phyloP scores from a whole-genome alignment of 805 yeast genomes.

The Candida germanica region DNA sequence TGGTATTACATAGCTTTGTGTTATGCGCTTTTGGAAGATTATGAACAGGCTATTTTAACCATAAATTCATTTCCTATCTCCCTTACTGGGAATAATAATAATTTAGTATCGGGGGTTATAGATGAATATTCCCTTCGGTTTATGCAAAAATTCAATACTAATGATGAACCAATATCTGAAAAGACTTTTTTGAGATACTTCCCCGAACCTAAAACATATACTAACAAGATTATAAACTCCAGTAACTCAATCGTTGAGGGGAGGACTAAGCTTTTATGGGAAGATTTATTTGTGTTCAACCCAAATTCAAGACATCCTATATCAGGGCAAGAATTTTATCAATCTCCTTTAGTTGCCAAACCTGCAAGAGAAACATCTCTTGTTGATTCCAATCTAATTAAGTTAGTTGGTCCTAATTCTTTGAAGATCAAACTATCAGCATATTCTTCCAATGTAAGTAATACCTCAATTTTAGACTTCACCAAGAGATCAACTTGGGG shows the following conservation, averaged over 20 bases:
- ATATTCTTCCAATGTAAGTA: conserved; percentile 26
- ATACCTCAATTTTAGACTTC: conserved; percentile 31
- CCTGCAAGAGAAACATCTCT: conserved; percentile 33
- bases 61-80: conserved; percentile 68
- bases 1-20: conserved; percentile 68
- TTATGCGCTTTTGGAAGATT: conserved; percentile 55
- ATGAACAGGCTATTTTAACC: conserved; percentile 57
- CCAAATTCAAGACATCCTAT: conserved; percentile 34
- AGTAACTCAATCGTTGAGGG: conserved; percentile 15
- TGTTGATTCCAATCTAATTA: conserved; percentile 29
- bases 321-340: conserved; percentile 32
- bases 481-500: conserved; percentile 40
- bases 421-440: conserved; percentile 26
- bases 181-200: conserved; percentile 25
- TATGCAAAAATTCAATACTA: conserved; percentile 14
- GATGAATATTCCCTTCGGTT: conserved; percentile 25
- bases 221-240: not conserved
- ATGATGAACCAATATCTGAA: conserved; percentile 25
- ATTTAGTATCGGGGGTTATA: conserved; percentile 20
- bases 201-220: conserved; percentile 22
- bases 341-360: conserved; percentile 32
- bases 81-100: conserved; percentile 34
- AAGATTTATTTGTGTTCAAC: conserved; percentile 25
- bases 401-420: conserved; percentile 26
- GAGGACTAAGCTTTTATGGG: conserved; percentile 33